phyloP scores from a whole-genome alignment of 495 filamentous ascomycete genomes.

The Emericellopsis terricola region DNA sequence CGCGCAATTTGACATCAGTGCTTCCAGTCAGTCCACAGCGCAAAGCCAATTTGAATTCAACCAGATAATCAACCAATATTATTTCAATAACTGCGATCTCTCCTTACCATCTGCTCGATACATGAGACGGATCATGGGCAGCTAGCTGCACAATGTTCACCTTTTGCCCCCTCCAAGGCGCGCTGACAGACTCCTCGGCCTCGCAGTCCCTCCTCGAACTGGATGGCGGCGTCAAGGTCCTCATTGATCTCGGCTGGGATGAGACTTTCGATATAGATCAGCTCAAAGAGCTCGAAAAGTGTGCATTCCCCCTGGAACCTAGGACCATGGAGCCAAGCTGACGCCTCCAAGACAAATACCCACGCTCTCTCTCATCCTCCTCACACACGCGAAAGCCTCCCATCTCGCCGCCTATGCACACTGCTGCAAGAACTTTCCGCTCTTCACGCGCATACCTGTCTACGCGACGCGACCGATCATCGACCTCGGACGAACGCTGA shows the following conservation, averaged over 20 bases:
- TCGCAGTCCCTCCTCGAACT: slow-evolving; percentile 92
- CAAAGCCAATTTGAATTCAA: no score
- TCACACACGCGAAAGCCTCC: slow-evolving; percentile 80
- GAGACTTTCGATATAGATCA: slow-evolving; percentile 65
- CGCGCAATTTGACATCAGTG: no score
- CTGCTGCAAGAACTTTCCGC: slow-evolving; percentile 89
- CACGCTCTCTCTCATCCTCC: slow-evolving; percentile 80
- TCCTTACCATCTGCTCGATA: not conserved
- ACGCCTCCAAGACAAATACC: slow-evolving; percentile 49
- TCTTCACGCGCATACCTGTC: slow-evolving; percentile 83
- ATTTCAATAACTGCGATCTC: no score
- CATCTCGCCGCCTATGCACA: slow-evolving; percentile 91
- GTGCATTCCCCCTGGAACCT: slow-evolving; percentile 11
- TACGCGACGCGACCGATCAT: slow-evolving; percentile 92
- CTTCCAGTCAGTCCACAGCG: no score
- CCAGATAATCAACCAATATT: no score
- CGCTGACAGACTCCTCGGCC: slow-evolving; percentile 67
- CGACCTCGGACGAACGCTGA: slow-evolving; percentile 71
- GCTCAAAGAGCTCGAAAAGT: slow-evolving; percentile 81
- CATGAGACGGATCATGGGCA: slow-evolving; percentile 1
- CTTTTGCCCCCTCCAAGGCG: slow-evolving; percentile 82
- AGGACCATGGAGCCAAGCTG: not conserved
- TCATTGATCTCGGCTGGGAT: slow-evolving; percentile 94
- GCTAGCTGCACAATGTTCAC: no score
- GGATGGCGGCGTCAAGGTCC: slow-evolving; percentile 87